phyloP scores from a whole-genome alignment of 176 grass and related monocot species.

The Saccharum officinarum region DNA sequence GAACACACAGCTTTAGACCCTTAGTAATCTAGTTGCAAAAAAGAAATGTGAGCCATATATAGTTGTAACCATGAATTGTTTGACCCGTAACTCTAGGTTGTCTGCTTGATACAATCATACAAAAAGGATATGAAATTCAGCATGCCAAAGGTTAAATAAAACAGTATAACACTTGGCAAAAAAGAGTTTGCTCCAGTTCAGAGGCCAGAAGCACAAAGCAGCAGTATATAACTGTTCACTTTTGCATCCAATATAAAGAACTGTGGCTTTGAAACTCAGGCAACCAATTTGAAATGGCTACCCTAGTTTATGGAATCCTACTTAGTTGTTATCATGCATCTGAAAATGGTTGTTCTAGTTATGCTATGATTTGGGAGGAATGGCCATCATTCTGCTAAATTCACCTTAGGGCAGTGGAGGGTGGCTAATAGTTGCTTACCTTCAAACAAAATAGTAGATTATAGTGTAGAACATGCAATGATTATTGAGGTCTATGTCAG shows the following conservation, averaged over 20 bases:
- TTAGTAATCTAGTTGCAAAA: not conserved
- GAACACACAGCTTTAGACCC: not conserved
- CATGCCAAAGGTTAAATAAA: not conserved
- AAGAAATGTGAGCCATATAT: not conserved
- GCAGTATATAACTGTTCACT: not conserved
- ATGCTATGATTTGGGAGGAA: not conserved
- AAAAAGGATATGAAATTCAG: not conserved
- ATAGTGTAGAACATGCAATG: not conserved
- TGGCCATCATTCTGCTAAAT: not conserved
- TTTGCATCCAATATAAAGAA: slow-evolving; percentile 11
- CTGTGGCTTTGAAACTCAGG: not conserved
- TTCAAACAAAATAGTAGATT: slow-evolving; percentile 3
- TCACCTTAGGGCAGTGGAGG: not conserved
- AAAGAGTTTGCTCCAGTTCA: not conserved
- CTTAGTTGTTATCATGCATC: not conserved
- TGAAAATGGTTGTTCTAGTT: not conserved
- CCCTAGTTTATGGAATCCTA: not conserved
- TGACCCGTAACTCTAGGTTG: not conserved
- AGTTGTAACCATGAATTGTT: not conserved
- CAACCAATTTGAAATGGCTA: slow-evolving; percentile 21
- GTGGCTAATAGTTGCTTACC: not conserved
- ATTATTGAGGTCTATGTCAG: not conserved
- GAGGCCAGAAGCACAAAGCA: not conserved
- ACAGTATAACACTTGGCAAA: not conserved
- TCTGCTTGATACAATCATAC: not conserved